phyloP scores from a whole-genome alignment of 495 filamentous ascomycete genomes.

The Aspergillus ostianus region DNA sequence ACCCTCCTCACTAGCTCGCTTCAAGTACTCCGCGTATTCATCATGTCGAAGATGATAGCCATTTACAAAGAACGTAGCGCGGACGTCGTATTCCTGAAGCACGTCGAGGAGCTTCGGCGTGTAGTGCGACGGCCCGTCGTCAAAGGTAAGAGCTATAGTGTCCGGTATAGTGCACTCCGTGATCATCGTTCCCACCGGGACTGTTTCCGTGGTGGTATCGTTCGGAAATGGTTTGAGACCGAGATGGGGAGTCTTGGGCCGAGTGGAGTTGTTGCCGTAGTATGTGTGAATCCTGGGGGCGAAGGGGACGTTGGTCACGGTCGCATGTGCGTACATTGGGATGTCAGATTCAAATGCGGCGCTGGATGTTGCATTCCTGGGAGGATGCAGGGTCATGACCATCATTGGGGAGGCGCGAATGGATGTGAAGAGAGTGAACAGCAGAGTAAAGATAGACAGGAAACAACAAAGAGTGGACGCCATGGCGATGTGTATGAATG shows the following conservation, averaged over 20 bases:
- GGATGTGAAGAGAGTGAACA: neutral
- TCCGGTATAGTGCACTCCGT: slow-evolving; percentile 58
- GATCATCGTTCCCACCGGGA: slow-evolving; percentile 53
- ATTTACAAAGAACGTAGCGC: slow-evolving; percentile 73
- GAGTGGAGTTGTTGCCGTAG: neutral
- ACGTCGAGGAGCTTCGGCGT: slow-evolving; percentile 63
- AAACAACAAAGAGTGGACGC: neutral
- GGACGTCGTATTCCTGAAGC: slow-evolving; percentile 55
- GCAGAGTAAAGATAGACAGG: neutral
- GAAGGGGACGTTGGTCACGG: neutral
- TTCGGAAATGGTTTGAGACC: neutral
- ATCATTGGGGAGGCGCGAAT: neutral
- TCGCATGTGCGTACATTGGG: no score
- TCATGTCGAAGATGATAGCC: slow-evolving; percentile 62
- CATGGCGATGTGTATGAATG: neutral
- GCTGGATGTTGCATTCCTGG: neutral
- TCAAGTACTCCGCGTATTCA: slow-evolving; percentile 51
- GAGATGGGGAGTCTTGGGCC: neutral
- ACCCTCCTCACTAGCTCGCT: slow-evolving; percentile 58
- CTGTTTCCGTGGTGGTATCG: slow-evolving; percentile 1
- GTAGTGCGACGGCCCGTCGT: slow-evolving; percentile 70
- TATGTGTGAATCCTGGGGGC: neutral
- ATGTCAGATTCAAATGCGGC: neutral
- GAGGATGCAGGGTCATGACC: neutral
- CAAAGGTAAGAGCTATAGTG: slow-evolving; percentile 71